Percentiles rank a stretch among this genome's conserved stretches.
These are phyloP conservation scores for Astrephomene gubernaculifera DNA, from an alignment of 139 green algal species.

Conservation along the genomic window DNA sequence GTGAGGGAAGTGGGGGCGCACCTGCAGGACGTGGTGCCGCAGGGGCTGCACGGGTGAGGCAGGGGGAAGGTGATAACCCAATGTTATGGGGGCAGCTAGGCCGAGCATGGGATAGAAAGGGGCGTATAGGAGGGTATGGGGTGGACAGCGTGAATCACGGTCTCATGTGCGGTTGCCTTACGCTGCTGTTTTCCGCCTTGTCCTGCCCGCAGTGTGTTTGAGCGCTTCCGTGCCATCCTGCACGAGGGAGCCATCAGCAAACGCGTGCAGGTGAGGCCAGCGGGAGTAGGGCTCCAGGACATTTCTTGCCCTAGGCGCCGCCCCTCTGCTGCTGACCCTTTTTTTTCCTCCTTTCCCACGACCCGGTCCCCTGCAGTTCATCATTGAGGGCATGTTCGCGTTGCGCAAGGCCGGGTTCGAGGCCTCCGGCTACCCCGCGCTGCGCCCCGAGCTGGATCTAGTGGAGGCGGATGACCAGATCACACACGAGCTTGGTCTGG, in stretches of 20 bases:
- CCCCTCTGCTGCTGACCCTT: background rate
- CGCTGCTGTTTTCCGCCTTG: too few species aligned
- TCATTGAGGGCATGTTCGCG: constrained; percentile 95
- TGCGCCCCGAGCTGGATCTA: constrained; percentile 90
- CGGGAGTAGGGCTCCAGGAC: background rate
- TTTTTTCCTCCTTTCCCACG: background rate
- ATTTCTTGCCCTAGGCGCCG: background rate
- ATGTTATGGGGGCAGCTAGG: too few species aligned
- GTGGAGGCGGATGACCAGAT: constrained; percentile 97
- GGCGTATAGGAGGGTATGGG: too few species aligned
- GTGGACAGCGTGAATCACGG: too few species aligned
- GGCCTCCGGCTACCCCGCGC: constrained; percentile 66
- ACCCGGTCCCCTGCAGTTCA: constrained; percentile 77
- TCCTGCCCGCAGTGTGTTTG: constrained; percentile 79
- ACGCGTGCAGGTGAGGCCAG: constrained; percentile 56
- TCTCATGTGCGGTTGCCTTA: too few species aligned
- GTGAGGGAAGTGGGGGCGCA: constrained; percentile 82
- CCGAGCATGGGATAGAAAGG: too few species aligned
- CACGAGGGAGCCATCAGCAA: constrained; percentile 93
- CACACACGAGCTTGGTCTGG: constrained; percentile 91
- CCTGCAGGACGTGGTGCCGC: constrained; percentile 76
- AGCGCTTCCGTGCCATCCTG: constrained; percentile 91
- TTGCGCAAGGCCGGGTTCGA: constrained; percentile 90
- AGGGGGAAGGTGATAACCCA: too few species aligned
- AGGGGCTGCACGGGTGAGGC: constrained; percentile 69